Evolutionary conservation across 106 monocot species (phyloP), one percentile per base, ranked within the genome.

Genomic region (Vanilla planifolia): DNA sequence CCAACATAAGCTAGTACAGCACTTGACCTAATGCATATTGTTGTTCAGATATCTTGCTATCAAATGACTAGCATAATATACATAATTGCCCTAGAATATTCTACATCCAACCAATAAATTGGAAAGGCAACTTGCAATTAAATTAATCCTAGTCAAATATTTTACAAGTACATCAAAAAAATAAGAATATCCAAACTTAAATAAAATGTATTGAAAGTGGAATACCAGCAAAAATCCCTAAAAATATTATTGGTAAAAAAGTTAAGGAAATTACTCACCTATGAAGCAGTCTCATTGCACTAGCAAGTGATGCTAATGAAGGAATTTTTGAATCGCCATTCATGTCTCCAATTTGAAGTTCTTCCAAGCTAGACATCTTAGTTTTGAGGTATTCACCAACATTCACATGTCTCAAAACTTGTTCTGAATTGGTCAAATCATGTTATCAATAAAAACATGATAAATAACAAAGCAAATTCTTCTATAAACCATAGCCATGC

Each of bases 331-430:
- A n/a, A 59, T 78, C 70, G 69, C 47, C 67, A 73, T 68, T 77
- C 48, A 42, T 55, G n/a, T 21, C 55, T 17, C 53, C 73, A 71
- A 75, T 73, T 63, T 71, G 70, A 65, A 82, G 43, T 41, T 71
- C 73, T 68, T 76, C 85, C 62, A 92, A 62, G 64, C 82, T 83
- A 46, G 88, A 67, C 67, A 82, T 51, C 64, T 78, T 99, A 10
- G 85, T 69, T 42, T 60, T 48, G 59, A 99, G 40, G 78, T 88
- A 80, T 55, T 88, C 82, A 57, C 82, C 88, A 30, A 92, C 70
- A 64, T 92, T 85, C 16, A 85, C 58, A 68, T 83, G 88, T 39
- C 68, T 82, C 45, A 96, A 34, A 45, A 88, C 56, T 88, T 85
- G 82, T 48, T 77, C 98, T 99, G 71, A 43, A 71, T 25, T 15